Conservation (phyloP, 108 stramenopile genomes). For the Thalassiosira profunda region DNA sequence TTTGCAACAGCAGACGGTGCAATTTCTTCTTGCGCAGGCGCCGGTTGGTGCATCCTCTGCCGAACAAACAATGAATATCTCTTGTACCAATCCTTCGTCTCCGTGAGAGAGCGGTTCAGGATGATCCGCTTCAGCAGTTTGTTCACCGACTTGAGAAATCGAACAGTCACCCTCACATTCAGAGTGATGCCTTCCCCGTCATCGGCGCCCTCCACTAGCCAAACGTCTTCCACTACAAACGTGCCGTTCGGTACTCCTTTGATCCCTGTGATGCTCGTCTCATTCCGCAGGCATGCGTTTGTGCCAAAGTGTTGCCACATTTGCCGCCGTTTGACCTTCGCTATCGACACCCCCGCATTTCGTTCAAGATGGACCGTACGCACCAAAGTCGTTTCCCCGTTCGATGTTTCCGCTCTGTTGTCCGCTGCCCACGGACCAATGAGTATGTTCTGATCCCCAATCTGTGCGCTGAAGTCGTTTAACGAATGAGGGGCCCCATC, state of each 20-base stretch:
- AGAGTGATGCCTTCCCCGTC: constrained; percentile 34
- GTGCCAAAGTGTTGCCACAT: constrained; percentile 33
- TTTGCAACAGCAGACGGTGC: not conserved
- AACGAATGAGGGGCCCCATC: constrained; percentile 25
- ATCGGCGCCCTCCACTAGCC: constrained; percentile 56
- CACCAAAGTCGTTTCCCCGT: constrained; percentile 8
- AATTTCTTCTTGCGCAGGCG: not conserved
- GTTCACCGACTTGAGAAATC: constrained; percentile 65
- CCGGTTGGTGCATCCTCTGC: not conserved
- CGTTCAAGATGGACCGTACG: constrained; percentile 30
- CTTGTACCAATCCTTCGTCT: constrained; percentile 3
- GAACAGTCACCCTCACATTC: constrained; percentile 48
- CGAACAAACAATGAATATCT: not conserved
- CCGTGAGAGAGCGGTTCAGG: constrained; percentile 31
- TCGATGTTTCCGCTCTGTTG: constrained; percentile 8
- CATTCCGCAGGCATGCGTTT: constrained; percentile 29
- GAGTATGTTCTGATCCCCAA: constrained; percentile 57
- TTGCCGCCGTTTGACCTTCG: constrained; percentile 27
- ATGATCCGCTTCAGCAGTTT: constrained; percentile 70
- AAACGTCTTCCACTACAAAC: constrained; percentile 75
- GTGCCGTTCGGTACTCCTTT: constrained; percentile 43
- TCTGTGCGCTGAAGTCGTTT: constrained; percentile 27
- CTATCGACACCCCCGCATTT: constrained; percentile 16
- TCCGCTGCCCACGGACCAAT: constrained; percentile 21
- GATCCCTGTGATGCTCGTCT: constrained; percentile 22